Conservation (phyloP, 1,139 yeast genomes). For the Lodderomyces oxycetoniae region DNA sequence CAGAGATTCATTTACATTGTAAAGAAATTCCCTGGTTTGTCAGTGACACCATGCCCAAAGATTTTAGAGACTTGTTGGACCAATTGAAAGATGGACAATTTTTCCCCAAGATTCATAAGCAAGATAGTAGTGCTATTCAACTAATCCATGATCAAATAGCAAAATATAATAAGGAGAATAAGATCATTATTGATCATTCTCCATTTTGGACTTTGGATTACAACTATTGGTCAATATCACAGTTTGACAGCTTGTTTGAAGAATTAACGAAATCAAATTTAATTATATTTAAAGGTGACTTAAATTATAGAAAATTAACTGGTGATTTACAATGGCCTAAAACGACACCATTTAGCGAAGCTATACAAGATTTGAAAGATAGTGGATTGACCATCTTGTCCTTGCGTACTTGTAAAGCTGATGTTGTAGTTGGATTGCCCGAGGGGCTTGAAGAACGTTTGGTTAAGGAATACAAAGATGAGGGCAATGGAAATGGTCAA, state of each 20-base stretch:
- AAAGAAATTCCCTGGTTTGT: conserved; percentile 97
- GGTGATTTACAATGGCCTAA: conserved; percentile 88
- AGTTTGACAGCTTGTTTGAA: conserved; percentile 39
- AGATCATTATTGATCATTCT: conserved; percentile 55
- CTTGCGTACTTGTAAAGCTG: conserved; percentile 93
- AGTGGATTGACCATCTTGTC: conserved; percentile 63
- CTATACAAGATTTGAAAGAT: conserved; percentile 64
- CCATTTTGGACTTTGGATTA: conserved; percentile 82
- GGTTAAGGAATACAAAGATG: conserved; percentile 49
- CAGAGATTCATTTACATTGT: conserved; percentile 73
- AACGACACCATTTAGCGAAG: conserved; percentile 65
- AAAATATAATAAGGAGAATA: conserved; percentile 45
- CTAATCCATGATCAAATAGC: conserved; percentile 49
- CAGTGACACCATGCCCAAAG: conserved; percentile 87
- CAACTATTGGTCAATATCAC: conserved; percentile 68
- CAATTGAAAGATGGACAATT: conserved; percentile 53
- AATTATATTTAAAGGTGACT: conserved; percentile 88
- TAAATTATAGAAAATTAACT: conserved; percentile 89
- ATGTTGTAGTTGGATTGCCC: conserved; percentile 84
- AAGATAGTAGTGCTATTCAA: conserved; percentile 21
- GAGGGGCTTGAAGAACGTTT: conserved; percentile 70
- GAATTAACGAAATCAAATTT: conserved; percentile 54
- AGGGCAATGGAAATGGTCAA: conserved; percentile 61
- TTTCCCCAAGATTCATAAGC: conserved; percentile 44
- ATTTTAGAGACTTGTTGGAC: conserved; percentile 54